phyloP scores from a whole-genome alignment of 257 asterid genomes.

The Solanum sitiens region DNA sequence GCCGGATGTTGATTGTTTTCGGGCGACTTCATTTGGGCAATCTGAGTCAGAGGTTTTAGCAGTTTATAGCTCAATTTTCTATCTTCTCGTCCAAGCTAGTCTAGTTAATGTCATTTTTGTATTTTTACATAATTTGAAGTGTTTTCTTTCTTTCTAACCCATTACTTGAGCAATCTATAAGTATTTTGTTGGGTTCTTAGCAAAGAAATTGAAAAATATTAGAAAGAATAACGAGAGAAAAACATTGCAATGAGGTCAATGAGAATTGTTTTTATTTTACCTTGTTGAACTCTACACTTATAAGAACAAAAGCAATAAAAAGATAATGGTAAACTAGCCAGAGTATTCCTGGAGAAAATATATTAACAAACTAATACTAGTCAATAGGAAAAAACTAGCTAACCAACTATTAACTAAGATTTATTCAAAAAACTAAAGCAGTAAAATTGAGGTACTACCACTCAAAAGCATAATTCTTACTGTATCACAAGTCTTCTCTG shows the following conservation, averaged over 20 bases:
- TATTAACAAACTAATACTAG: neutral
- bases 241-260: neutral
- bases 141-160: neutral
- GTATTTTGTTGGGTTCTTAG: neutral
- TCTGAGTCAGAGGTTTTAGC: slow-evolving; percentile 58
- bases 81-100: neutral
- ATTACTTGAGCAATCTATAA: neutral
- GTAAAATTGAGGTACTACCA: neutral
- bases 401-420: neutral
- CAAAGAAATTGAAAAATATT: neutral
- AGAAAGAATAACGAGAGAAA: neutral
- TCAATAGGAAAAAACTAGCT: neutral
- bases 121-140: neutral
- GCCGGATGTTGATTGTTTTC: slow-evolving; percentile 86
- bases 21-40: slow-evolving; percentile 77
- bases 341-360: neutral
- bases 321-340: neutral
- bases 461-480: neutral
- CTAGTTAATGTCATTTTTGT: neutral
- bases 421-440: neutral
- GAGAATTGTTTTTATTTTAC: neutral
- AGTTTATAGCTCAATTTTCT: neutral
- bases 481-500: neutral
- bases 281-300: neutral
- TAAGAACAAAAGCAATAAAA: neutral